Conservation (phyloP, 805 yeast genomes). For the Lachancea nothofagi region DNA sequence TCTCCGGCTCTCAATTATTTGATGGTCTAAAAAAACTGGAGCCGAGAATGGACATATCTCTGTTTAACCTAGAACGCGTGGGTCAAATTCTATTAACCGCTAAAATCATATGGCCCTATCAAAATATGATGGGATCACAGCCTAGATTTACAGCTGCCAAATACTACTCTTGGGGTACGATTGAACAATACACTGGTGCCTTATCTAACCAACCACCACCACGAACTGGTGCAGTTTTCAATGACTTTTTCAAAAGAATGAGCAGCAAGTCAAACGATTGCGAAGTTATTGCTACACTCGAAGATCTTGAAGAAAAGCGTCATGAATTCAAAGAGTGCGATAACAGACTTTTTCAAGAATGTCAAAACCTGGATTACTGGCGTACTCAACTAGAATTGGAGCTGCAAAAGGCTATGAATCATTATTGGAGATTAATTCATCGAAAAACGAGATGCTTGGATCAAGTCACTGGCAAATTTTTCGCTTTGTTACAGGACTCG, state of each 20-base stretch:
- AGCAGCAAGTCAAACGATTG: background rate
- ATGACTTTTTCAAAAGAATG: constrained; percentile 3
- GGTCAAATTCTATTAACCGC: constrained; percentile 29
- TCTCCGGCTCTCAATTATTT: constrained; percentile 25
- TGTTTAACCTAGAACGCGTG: constrained; percentile 29
- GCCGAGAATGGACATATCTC: constrained; percentile 25
- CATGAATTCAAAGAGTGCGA: background rate
- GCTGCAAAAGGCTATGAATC: constrained; percentile 7
- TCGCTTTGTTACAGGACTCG: background rate
- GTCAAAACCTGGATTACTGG: constrained; percentile 7
- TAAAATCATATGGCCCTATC: constrained; percentile 27
- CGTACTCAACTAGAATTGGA: constrained; percentile 7
- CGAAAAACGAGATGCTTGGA: background rate
- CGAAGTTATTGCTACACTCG: background rate
- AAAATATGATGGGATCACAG: constrained; percentile 15
- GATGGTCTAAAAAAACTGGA: constrained; percentile 21
- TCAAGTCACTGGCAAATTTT: background rate
- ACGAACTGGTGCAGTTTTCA: background rate
- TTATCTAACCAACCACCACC: background rate
- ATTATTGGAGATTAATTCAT: constrained; percentile 1
- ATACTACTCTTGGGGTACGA: constrained; percentile 19
- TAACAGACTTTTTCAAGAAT: constrained; percentile 1
- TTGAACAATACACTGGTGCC: background rate
- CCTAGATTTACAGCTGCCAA: constrained; percentile 21
- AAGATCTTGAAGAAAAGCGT: background rate